Evolutionary conservation across 2,329 filamentous ascomycete genomes (phyloP).

Genomic region (Penicillium sp.): DNA sequence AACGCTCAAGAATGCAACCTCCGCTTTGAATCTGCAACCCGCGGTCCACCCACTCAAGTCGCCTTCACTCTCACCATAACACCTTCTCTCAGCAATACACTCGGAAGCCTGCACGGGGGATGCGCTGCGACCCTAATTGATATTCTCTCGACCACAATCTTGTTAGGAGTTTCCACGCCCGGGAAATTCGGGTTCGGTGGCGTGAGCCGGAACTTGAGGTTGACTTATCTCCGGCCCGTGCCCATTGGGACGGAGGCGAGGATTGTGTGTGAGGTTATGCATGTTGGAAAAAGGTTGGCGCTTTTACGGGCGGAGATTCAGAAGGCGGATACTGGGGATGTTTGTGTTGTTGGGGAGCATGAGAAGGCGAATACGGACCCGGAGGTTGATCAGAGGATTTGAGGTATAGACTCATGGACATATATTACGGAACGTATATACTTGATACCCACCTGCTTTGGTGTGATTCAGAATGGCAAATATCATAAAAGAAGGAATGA

Average conservation of each 20-base stretch:
- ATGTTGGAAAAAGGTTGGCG: slow-evolving; percentile 57
- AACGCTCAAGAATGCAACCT: slow-evolving; percentile 30
- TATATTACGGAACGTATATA: neutral
- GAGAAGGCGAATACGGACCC: slow-evolving; percentile 64
- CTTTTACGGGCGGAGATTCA: slow-evolving; percentile 58
- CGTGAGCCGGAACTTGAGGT: slow-evolving; percentile 64
- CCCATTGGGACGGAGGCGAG: slow-evolving; percentile 53
- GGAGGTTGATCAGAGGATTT: slow-evolving; percentile 29
- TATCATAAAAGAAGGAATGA: neutral
- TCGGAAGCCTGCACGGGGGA: slow-evolving; percentile 92
- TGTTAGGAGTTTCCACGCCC: slow-evolving; percentile 57
- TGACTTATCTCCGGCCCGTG: slow-evolving; percentile 67
- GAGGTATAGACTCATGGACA: neutral
- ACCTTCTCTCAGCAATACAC: slow-evolving; percentile 81
- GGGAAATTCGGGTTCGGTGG: slow-evolving; percentile 65
- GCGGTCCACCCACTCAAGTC: slow-evolving; percentile 34
- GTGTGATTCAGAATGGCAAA: neutral
- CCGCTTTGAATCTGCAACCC: slow-evolving; percentile 40
- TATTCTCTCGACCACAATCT: slow-evolving; percentile 60
- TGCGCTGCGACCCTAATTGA: slow-evolving; percentile 69
- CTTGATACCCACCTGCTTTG: neutral
- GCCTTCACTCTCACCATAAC: slow-evolving; percentile 62
- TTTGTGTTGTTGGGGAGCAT: slow-evolving; percentile 63
- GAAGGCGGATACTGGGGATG: slow-evolving; percentile 52
- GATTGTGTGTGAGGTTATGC: slow-evolving; percentile 59